Evolutionary conservation across 2,329 filamentous ascomycete species (phyloP).

Genomic region (Camillea tinctor): DNA sequence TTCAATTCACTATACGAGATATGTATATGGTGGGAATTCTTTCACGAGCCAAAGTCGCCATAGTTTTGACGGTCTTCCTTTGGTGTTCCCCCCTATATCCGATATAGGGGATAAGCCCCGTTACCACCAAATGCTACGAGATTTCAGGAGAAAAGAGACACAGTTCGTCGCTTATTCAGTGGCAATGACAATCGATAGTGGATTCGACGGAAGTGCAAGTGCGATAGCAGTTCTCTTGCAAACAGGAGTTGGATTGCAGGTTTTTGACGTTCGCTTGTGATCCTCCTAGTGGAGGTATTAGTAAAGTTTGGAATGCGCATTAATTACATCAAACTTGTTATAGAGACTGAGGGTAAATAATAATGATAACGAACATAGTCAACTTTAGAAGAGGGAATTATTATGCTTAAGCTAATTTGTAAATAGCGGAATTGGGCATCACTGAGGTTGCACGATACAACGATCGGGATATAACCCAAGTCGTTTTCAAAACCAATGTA

Average conservation of each 20-base stretch:
- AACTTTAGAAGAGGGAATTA: not conserved
- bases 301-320: constrained; percentile 43
- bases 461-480: constrained; percentile 28
- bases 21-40: not conserved
- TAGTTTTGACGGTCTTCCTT: constrained; percentile 22
- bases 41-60: constrained; percentile 25
- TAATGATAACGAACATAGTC: not conserved
- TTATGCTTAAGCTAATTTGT: not conserved
- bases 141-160: constrained; percentile 29
- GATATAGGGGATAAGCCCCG: constrained; percentile 22
- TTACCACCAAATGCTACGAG: constrained; percentile 20
- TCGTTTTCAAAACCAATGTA: constrained; percentile 21
- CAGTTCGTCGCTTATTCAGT: constrained; percentile 12
- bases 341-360: constrained; percentile 45
- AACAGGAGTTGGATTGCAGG: constrained; percentile 39
- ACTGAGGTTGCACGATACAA: constrained; percentile 36
- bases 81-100: constrained; percentile 28
- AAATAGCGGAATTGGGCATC: constrained; percentile 36
- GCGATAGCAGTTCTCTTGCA: constrained; percentile 34
- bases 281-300: constrained; percentile 43
- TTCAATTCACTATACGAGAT: not conserved
- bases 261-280: constrained; percentile 45
- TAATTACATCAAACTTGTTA: constrained; percentile 45
- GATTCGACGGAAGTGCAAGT: constrained; percentile 29
- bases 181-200: constrained; percentile 33